Evolutionary conservation across 2,329 filamentous ascomycete species (phyloP), one percentile per base, ranked within the genome.

Genomic region (Cordyceps farinosa): DNA sequence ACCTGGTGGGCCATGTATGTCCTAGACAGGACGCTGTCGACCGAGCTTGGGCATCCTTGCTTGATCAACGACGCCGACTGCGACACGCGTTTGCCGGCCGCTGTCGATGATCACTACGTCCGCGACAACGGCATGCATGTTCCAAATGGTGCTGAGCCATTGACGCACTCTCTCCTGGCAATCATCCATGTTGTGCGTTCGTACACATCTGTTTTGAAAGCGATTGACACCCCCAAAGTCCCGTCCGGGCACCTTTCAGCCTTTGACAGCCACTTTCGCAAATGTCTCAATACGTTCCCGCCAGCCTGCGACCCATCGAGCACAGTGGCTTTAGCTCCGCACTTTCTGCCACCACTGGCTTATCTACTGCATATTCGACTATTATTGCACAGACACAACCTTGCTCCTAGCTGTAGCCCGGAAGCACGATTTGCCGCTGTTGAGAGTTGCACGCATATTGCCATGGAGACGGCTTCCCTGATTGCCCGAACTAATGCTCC

Each of bases 1-100:
- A 86, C 95, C 2, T 99, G 94, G 94, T 99, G 95, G 92, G 87
- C 91, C 15, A 86, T 97, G 63, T 98, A 98, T 76, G 86, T 92
- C 51, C 87, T 93, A 78, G 95, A 99, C 77, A 87, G 92, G 66
- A 84, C 90, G 32, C 79, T 96, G 56, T 88, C 92, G 0, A 80
- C 96, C 13, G 93, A 97, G 72, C 82, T 92, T 40, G 90, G 91
- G 9, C 87, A 90, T 57, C 92, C 94, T 0, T 85, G 90, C 62
- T 77, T 93, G 67, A 96, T 98, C 71, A 84, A 93, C 71, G 94
- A 98, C 69, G 84, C 86, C 38, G 94, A 98, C 74, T 97, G 92
- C 78, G 91, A 97, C 68, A 88, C 93, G 7, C 82, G 85, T 29
- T 84, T 97, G 32, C 94, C 94, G 0, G 88, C 88, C 30, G 85